Conservation (phyloP, 2,329 filamentous ascomycete species). For the Colletotrichum plurivorum region DNA sequence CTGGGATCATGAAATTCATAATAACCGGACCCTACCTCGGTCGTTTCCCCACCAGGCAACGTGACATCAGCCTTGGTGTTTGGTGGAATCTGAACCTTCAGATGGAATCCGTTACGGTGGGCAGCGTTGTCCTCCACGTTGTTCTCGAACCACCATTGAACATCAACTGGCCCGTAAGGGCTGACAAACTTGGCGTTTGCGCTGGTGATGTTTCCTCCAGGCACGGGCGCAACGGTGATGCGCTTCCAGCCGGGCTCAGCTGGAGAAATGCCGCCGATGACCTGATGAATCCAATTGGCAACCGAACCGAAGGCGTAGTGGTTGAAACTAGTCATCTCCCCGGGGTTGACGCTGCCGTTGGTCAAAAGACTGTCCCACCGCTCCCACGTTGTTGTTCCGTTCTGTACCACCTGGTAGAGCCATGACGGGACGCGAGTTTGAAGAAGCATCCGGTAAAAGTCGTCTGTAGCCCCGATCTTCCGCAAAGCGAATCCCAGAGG, state of each 20-base stretch:
- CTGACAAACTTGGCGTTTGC: conserved; percentile 48
- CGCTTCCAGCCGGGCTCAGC: conserved; percentile 57
- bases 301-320: conserved; percentile 66
- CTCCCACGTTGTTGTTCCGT: conserved; percentile 65
- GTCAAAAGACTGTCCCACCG: conserved; percentile 64
- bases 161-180: conserved; percentile 50
- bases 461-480: conserved; percentile 46
- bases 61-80: conserved; percentile 35
- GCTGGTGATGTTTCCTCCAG: conserved; percentile 53
- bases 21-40: conserved; percentile 32
- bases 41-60: conserved; percentile 20
- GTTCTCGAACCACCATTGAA: conserved; percentile 47
- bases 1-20: conserved; percentile 33
- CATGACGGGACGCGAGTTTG: conserved; percentile 61
- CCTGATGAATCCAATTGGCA: conserved; percentile 61
- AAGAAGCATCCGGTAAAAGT: conserved; percentile 63
- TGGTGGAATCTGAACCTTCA: conserved; percentile 27
- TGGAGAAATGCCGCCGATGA: conserved; percentile 57
- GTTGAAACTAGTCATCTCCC: conserved; percentile 65
- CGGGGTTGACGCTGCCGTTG: conserved; percentile 59
- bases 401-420: conserved; percentile 63
- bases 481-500: conserved; percentile 51
- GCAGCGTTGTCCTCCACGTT: conserved; percentile 23
- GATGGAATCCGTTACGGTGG: conserved; percentile 33
- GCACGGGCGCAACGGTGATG: conserved; percentile 52